Evolutionary conservation across 257 asterid species (phyloP), one percentile per base, ranked within the genome.

Genomic region (Paraleonurus japonicus): DNA sequence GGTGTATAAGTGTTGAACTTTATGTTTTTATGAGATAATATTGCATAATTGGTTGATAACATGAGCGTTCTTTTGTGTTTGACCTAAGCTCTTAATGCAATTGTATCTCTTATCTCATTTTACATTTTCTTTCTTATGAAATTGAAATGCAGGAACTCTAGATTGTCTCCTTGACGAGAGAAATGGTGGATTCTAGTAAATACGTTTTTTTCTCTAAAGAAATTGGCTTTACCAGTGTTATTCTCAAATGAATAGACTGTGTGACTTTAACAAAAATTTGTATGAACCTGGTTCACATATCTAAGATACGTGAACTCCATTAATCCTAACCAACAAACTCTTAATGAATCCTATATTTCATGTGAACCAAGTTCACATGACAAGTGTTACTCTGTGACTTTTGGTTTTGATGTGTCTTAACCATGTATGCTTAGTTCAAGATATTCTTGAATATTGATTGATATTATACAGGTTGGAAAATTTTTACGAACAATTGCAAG

Each of bases 401-500:
- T n/a, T n/a, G n/a, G n/a, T n/a, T n/a, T n/a, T n/a, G n/a, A n/a
- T n/a, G n/a, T n/a, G n/a, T n/a, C n/a, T n/a, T n/a, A n/a, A n/a
- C n/a, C n/a, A n/a, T n/a, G n/a, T n/a, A n/a, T 16, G 37, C 58
- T 59, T 26, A 72, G 33, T 30, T 19, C 13, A 15, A 2, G 43
- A 19, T 57, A 59, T 60, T 19, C 50, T 45, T 59, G 50, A 76
- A 32, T 30, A 37, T 26, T 30, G 57, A 17, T 19, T 53, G 53
- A 67, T 28, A 9, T 69, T n/a, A 20, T 68, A 16, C 84, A 90
- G 96, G 97, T 86, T 30, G 96, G 98, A 23, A 92, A 72, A 43
- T 95, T 79, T 57, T 78, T 95, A 79, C 82, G 99, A 80, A 85
- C 99, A 37, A 86, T 95, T 45, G 90, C 84, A 1, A 84, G 90